phyloP scores from a whole-genome alignment of 164 flowering plant genomes.

The Euptelea pleiosperma region DNA sequence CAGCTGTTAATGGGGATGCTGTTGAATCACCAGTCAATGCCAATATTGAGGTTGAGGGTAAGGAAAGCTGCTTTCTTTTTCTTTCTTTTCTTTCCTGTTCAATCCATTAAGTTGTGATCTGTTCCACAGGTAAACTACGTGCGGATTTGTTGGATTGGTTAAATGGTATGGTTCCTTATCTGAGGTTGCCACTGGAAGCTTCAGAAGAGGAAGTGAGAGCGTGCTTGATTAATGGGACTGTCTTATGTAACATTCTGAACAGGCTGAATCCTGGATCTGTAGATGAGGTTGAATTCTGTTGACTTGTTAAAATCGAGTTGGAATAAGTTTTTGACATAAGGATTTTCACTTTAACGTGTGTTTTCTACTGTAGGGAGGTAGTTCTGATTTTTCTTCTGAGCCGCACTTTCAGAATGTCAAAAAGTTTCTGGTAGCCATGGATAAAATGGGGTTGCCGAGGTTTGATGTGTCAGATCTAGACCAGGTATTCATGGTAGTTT shows the following conservation, averaged over 20 bases:
- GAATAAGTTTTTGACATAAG: too few species aligned
- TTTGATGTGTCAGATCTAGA: constrained; percentile 60
- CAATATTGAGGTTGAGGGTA: constrained; percentile 8
- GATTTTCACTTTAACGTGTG: constrained; percentile 1
- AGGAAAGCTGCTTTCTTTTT: constrained; percentile 1
- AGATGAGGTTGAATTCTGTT: constrained; percentile 39
- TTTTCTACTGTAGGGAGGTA: constrained; percentile 24
- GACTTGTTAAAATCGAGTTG: constrained; percentile 2
- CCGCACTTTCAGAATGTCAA: constrained; percentile 32
- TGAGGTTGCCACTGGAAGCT: constrained; percentile 48
- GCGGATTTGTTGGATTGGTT: constrained; percentile 63
- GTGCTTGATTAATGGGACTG: constrained; percentile 58
- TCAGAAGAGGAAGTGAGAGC: constrained; percentile 70
- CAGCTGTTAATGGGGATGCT: background rate
- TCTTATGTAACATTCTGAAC: constrained; percentile 51
- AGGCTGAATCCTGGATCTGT: constrained; percentile 49
- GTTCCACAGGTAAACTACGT: constrained; percentile 37
- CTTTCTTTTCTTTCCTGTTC: background rate
- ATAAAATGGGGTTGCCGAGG: constrained; percentile 63
- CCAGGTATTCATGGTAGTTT: constrained; percentile 66
- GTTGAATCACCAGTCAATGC: background rate
- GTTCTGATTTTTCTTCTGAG: constrained; percentile 23
- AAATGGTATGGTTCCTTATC: constrained; percentile 44
- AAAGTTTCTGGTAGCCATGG: constrained; percentile 57
- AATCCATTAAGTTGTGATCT: constrained; percentile 5